phyloP scores from a whole-genome alignment of 2,329 filamentous ascomycete species.

The Immersiporthe knoxdaviesiana region DNA sequence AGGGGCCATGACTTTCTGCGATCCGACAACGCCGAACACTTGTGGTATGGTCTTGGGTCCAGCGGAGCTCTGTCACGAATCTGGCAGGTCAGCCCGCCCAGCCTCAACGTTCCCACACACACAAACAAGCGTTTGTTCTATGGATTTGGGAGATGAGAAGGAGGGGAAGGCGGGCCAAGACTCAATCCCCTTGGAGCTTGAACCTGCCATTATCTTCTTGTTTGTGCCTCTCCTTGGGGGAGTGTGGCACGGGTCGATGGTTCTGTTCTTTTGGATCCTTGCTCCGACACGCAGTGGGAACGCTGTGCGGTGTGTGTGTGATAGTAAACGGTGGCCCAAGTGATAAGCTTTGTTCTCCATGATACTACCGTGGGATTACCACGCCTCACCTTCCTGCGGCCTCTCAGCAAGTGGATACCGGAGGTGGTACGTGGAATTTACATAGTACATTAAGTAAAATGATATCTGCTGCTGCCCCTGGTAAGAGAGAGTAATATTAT shows the following conservation, averaged over 20 bases:
- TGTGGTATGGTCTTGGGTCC: not conserved
- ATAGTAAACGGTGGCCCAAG: not conserved
- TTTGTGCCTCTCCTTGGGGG: no score
- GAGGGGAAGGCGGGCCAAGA: no score
- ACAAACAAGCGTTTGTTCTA: no score
- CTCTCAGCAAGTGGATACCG: not conserved
- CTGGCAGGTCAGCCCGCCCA: constrained; percentile 5
- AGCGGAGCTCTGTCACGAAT: constrained; percentile 7
- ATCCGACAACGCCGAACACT: not conserved
- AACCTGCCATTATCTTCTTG: no score
- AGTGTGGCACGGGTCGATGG: no score
- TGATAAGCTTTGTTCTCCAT: not conserved
- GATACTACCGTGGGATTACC: not conserved
- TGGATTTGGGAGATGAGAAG: no score
- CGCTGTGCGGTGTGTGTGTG: no score
- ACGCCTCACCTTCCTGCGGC: not conserved
- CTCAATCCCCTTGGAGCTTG: no score
- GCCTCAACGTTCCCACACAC: not conserved
- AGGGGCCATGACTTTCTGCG: not conserved
- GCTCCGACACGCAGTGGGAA: no score
- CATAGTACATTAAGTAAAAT: not conserved
- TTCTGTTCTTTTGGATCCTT: no score
- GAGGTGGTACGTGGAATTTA: not conserved
- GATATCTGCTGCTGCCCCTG: no score
- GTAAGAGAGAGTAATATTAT: not conserved